Percentiles rank a stretch among this genome's conserved stretches.
These are phyloP conservation scores for Viridothelium virens DNA, from an alignment of 495 filamentous ascomycete species.

Conservation along the genomic window DNA sequence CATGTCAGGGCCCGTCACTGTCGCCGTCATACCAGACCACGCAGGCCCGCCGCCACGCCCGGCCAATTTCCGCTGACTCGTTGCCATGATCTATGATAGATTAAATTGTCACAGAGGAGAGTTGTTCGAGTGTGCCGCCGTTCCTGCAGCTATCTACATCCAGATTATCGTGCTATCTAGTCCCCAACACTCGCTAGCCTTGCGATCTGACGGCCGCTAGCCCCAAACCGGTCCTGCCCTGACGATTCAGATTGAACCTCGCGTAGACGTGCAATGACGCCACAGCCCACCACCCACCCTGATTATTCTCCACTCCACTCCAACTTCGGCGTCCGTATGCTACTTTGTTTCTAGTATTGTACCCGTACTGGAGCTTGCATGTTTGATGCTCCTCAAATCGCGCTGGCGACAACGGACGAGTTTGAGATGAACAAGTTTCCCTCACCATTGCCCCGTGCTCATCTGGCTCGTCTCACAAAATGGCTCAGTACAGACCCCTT, in stretches of 20 bases:
- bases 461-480: slow-evolving; percentile 1
- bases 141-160: slow-evolving; percentile 6
- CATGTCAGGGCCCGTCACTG: background rate
- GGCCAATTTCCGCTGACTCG: slow-evolving; percentile 6
- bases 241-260: background rate
- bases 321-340: no score
- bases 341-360: no score
- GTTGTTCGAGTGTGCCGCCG: background rate
- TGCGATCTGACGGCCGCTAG: background rate
- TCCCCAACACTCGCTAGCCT: background rate
- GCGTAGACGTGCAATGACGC: background rate
- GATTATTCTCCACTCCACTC: background rate
- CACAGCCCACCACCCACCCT: background rate
- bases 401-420: no score
- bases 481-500: slow-evolving; percentile 52
- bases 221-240: background rate
- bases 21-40: background rate
- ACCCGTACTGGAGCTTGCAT: no score
- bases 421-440: no score
- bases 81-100: background rate
- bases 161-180: background rate
- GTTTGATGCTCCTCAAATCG: background rate
- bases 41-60: background rate
- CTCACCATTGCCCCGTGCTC: background rate
- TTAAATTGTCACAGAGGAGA: background rate